Evolutionary conservation across 1,139 yeast genomes (phyloP), one percentile per base, ranked within the genome.

Genomic region (Taphrina confusa): DNA sequence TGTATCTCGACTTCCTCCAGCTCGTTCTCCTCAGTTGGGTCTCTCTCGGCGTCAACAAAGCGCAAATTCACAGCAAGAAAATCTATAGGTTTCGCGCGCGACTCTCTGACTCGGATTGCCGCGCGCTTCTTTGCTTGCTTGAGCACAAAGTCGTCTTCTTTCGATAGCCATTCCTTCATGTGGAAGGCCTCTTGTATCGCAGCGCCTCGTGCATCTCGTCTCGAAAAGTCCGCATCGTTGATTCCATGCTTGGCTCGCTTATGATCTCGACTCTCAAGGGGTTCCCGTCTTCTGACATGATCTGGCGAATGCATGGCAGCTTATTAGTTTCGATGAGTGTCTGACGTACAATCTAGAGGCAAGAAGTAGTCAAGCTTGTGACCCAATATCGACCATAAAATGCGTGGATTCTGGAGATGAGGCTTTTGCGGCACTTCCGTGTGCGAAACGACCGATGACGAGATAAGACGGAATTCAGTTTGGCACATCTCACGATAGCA

Each of bases 121-220:
- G 76, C 69, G 0, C 75, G 72, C 28, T 67, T 66, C 51, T 68
- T 67, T 58, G 67, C 69, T 62, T 74, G 76, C 57, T 66, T 65
- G 25, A 70, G 63, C 39, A 69, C 68, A 62, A 73, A 74, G 18
- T 63, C 66, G 44, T 71, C 73, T 57, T 73, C 76, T 30, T 67
- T 69, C 0, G 69, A 69, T 20, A 69, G 70, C 73, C 75, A 70
- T 57, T 68, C 61, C 22, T 40, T 51, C 34, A 56, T 40, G 23
- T 61, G 56, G 1, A 20, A 28, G 23, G 57, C 54, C 37, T 61
- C 61, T 14, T 31, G 46, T n/a, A 56, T 56, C 8, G 58, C 58
- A 14, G 58, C 58, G 9, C 40, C 46, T 1, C 58, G 58, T 4
- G 51, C 51, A 36, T 54, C 58, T 11, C 51, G 58, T 14, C 44